phyloP scores from a whole-genome alignment of 164 flowering plant genomes.

The Warburgia ugandensis region DNA sequence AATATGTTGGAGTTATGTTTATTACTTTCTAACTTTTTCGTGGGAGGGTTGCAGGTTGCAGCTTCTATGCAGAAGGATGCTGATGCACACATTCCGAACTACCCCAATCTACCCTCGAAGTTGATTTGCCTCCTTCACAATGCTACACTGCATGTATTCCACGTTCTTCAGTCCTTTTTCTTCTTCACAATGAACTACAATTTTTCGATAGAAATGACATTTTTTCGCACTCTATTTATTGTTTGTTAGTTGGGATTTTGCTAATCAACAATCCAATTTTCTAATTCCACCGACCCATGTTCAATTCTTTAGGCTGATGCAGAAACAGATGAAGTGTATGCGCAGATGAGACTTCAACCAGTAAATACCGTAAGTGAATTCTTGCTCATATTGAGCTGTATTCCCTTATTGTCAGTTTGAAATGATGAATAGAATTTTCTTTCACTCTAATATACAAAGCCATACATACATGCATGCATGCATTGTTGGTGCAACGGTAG shows the following conservation, averaged over 20 bases:
- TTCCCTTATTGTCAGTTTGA: too few species aligned
- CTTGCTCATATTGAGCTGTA: too few species aligned
- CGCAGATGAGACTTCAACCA: constrained; percentile 98
- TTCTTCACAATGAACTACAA: not conserved
- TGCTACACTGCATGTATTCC: constrained; percentile 80
- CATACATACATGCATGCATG: too few species aligned
- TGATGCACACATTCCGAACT: constrained; percentile 87
- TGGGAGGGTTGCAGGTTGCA: constrained; percentile 61
- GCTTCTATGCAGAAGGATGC: constrained; percentile 95
- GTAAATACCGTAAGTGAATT: constrained; percentile 74
- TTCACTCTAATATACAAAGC: too few species aligned
- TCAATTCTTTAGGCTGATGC: constrained; percentile 71
- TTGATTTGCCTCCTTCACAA: constrained; percentile 83
- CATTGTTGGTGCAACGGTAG: too few species aligned
- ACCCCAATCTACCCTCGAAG: constrained; percentile 86
- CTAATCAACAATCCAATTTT: too few species aligned
- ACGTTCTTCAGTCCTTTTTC: not conserved
- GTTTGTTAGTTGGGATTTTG: not conserved
- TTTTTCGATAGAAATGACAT: not conserved
- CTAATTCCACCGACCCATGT: too few species aligned
- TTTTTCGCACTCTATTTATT: not conserved
- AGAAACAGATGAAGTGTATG: constrained; percentile 98
- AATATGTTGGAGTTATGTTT: not conserved
- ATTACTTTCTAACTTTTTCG: not conserved
- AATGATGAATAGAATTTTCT: too few species aligned